phyloP scores from a whole-genome alignment of 371 early-diverging fungal genomes.

The Basidiobolus heterosporus region DNA sequence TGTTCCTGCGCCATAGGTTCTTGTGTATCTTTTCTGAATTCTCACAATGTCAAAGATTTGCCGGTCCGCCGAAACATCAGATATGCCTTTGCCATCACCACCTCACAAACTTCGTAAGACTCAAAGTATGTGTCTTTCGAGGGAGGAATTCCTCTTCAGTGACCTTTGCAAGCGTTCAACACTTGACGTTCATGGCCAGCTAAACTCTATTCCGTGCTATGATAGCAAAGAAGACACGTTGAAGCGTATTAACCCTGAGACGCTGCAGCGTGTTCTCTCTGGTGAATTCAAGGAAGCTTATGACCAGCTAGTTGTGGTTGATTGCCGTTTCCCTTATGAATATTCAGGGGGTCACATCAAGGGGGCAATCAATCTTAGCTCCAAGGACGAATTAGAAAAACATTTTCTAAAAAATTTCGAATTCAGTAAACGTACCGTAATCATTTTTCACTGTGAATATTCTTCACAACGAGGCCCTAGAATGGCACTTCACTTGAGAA shows the following conservation, averaged over 20 bases:
- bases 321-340: slow-evolving; percentile 81
- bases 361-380: slow-evolving; percentile 45
- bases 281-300: slow-evolving; percentile 17
- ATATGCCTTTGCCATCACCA: too few species aligned
- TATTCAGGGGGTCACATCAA: slow-evolving; percentile 74
- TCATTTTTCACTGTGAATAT: slow-evolving; percentile 86
- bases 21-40: too few species aligned
- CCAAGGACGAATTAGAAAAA: slow-evolving; percentile 22
- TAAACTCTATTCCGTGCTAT: too few species aligned
- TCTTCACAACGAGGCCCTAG: slow-evolving; percentile 70
- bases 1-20: too few species aligned
- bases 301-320: slow-evolving; percentile 49
- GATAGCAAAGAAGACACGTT: slow-evolving; percentile 7
- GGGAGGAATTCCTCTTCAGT: too few species aligned
- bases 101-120: too few species aligned
- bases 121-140: too few species aligned
- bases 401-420: slow-evolving; percentile 8
- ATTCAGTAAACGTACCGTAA: slow-evolving; percentile 19
- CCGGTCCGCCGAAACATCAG: too few species aligned
- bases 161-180: too few species aligned
- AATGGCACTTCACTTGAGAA: slow-evolving; percentile 62
- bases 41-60: too few species aligned
- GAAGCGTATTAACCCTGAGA: slow-evolving; percentile 9
- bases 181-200: too few species aligned
- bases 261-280: slow-evolving; percentile 2